Percentiles rank a stretch among this genome's conserved stretches.
phyloP scores from a whole-genome alignment of 2,329 filamentous ascomycete species.

The Leptographium radiaticola region DNA sequence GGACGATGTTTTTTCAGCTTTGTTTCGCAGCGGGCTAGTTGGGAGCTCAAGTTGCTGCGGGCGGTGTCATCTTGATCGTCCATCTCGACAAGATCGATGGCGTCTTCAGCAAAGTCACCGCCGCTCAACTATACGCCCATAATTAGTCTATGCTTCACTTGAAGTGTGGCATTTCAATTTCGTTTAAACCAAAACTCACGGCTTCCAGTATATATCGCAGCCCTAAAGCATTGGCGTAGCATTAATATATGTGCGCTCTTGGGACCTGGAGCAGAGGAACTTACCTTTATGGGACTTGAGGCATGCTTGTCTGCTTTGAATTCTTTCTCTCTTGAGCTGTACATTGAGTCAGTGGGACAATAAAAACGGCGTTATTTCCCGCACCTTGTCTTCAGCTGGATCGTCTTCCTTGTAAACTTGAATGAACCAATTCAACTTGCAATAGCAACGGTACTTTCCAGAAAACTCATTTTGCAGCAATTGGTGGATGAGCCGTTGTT shows the following conservation, averaged over 20 bases:
- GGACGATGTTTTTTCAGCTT: slow-evolving; percentile 18
- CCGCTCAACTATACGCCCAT: slow-evolving; percentile 14
- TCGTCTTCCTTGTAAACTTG: slow-evolving; percentile 8
- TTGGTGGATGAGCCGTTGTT: slow-evolving; percentile 16
- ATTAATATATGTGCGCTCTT: neutral
- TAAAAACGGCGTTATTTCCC: neutral
- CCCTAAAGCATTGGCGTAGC: neutral
- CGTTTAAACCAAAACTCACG: neutral
- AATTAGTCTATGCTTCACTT: too few relatives aligned
- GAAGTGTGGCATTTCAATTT: too few relatives aligned
- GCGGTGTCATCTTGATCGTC: neutral
- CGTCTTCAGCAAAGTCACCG: slow-evolving; percentile 13
- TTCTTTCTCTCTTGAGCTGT: neutral
- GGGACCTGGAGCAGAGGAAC: neutral
- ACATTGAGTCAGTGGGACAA: neutral
- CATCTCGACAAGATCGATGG: neutral
- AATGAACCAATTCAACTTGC: slow-evolving; percentile 7
- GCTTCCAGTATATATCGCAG: slow-evolving; percentile 20
- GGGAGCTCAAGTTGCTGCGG: neutral
- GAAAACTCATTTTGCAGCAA: slow-evolving; percentile 13
- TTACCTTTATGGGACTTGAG: slow-evolving; percentile 12
- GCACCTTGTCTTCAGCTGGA: slow-evolving; percentile 4
- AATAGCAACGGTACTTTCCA: slow-evolving; percentile 8
- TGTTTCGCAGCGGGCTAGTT: slow-evolving; percentile 14
- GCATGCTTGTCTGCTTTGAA: neutral